A percentile compares a stretch with the other conserved stretches of the same genome.
Evolutionary conservation across 2,329 filamentous ascomycete genomes (phyloP).

Genomic region (Aspergillus chevalieri): DNA sequence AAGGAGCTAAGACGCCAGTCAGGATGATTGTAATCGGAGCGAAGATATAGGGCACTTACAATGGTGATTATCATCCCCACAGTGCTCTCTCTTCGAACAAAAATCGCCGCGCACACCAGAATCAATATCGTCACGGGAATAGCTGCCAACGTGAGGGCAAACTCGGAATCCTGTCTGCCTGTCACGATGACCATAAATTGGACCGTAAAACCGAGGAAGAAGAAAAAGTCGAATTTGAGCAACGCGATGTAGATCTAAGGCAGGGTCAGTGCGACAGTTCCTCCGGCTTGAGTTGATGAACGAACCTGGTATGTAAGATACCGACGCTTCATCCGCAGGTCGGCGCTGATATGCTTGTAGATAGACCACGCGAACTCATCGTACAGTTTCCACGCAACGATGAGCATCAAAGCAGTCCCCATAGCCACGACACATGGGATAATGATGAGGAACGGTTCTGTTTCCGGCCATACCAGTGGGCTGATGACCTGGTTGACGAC

Average conservation of each 20-base stretch:
- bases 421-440: constrained; percentile 79
- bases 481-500: constrained; percentile 40
- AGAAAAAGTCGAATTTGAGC: constrained; percentile 99
- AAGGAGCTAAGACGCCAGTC: constrained; percentile 48
- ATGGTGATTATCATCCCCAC: constrained; percentile 72
- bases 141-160: constrained; percentile 78
- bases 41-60: constrained; percentile 33
- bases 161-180: constrained; percentile 63
- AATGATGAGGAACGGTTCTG: constrained; percentile 72
- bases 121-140: constrained; percentile 88
- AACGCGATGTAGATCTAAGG: constrained; percentile 89
- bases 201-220: constrained; percentile 97
- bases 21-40: not conserved
- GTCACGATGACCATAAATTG: constrained; percentile 94
- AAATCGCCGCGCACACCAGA: constrained; percentile 75
- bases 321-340: constrained; percentile 91
- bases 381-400: constrained; percentile 89
- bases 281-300: not conserved
- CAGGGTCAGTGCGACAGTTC: constrained; percentile 13
- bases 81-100: constrained; percentile 76
- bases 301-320: constrained; percentile 92
- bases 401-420: constrained; percentile 64
- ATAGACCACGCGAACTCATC: constrained; percentile 99
- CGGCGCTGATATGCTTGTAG: constrained; percentile 97
- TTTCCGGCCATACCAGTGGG: constrained; percentile 58